Evolutionary conservation across 78 protist species (phyloP), one percentile per base, ranked within the genome.

Genomic region (Dictyostelium firmibasis): DNA sequence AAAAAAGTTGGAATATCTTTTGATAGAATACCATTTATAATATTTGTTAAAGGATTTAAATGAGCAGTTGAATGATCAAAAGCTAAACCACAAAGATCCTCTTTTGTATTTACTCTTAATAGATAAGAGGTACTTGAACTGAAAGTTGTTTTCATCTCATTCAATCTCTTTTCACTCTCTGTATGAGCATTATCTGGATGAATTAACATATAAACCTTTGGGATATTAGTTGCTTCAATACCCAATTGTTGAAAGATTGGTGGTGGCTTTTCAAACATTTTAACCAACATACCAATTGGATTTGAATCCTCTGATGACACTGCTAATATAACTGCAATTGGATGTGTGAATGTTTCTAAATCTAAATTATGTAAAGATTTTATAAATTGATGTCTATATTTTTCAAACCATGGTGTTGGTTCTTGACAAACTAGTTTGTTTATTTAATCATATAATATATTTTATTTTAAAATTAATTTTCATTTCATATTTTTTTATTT

Each of bases 381-480:
- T 50, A 89, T 67, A 67, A 79, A 89, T 13, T 81, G 25, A 81
- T 89, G 83, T 70, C 94, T 60, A 47, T 89, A 89, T 50, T 69
- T 89, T 47, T 89, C 94, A 47, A 70, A 89, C 94, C 94, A 89
- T 43, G 94, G 94, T 89, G 94, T 89, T 36, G 94, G 94, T 44
- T 89, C 94, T 50, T n/a, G 83, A 69, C 94, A 89, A 31, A 89
- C 94, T 89, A 29, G 7, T 5, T 25, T 53, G 44, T 38, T 38
- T 38, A 38, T 38, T 38, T 53, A 53, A 53, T 53, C 4, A 10
- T 18, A 14, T 4, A 53, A 29, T 70, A 29, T 31, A 16, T 10
- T 4, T 2, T 31, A 2, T 0, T 70, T 31, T 31, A 31, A 11
- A 5, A 4, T 50, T 14, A 14, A 50, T 50, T 50, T 14, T 7